Evolutionary conservation across 2,329 filamentous ascomycete species (phyloP).

Genomic region (Fragosphaeria purpurea): DNA sequence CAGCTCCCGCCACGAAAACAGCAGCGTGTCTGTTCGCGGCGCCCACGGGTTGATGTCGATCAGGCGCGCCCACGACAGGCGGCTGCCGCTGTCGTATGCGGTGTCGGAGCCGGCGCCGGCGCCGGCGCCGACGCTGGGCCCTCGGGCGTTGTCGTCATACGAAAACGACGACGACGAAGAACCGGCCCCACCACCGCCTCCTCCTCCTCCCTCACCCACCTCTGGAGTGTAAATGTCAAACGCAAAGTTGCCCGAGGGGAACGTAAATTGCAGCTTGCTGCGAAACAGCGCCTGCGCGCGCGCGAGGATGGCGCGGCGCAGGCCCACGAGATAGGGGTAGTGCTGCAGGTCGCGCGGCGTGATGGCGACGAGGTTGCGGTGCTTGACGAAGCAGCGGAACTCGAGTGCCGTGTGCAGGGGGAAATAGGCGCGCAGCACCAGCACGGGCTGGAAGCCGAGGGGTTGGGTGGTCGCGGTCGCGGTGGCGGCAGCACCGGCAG

Average conservation of each 20-base stretch:
- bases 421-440: conserved; percentile 82
- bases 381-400: conserved; percentile 89
- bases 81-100: conserved; percentile 17
- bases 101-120: conserved; percentile 34
- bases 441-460: conserved; percentile 56
- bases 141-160: neutral
- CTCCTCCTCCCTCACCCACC: conserved; percentile 25
- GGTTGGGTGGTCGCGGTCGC: conserved; percentile 17
- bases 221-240: conserved; percentile 91
- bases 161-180: too few relatives aligned
- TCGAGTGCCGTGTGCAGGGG: conserved; percentile 83
- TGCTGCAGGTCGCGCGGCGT: conserved; percentile 85
- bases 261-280: conserved; percentile 60
- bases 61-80: conserved; percentile 68
- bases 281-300: conserved; percentile 70
- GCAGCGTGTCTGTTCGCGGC: conserved; percentile 71
- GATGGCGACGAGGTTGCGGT: conserved; percentile 68
- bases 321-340: conserved; percentile 64
- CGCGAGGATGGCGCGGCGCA: conserved; percentile 57
- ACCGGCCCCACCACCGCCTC: conserved; percentile 21
- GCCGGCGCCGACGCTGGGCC: conserved; percentile 26
- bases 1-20: conserved; percentile 86
- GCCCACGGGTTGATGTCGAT: conserved; percentile 97
- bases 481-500: conserved; percentile 22
- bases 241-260: conserved; percentile 73